A percentile compares a stretch with the other conserved stretches of the same genome.
phyloP scores from a whole-genome alignment of 257 asterid species.

The Fraxinus anomala region DNA sequence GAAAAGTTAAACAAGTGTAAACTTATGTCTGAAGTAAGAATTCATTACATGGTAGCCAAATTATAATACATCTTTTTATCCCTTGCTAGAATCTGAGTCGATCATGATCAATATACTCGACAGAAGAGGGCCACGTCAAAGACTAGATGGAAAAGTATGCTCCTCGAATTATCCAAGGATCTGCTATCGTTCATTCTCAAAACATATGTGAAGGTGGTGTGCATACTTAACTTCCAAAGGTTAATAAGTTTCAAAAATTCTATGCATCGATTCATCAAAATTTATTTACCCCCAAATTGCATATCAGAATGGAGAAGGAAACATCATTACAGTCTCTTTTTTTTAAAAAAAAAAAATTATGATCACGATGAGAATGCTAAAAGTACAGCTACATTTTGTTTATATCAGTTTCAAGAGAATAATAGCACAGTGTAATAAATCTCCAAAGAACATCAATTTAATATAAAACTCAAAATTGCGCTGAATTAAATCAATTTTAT shows the following conservation, averaged over 20 bases:
- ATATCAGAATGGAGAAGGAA: not conserved
- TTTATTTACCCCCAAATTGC: no score
- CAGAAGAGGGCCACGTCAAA: not conserved
- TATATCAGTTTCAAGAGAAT: not conserved
- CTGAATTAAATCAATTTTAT: not conserved
- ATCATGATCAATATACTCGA: not conserved
- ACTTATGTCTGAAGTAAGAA: not conserved
- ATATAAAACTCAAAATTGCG: not conserved
- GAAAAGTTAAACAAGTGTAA: constrained; percentile 10
- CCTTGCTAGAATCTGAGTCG: not conserved
- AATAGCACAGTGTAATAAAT: not conserved
- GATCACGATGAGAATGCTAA: not conserved
- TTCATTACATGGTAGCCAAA: constrained; percentile 15
- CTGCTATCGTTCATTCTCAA: not conserved
- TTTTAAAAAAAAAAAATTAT: no score
- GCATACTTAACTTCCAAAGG: not conserved
- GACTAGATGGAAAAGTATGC: not conserved
- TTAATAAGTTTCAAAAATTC: not conserved
- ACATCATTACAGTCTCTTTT: no score
- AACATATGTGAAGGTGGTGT: not conserved
- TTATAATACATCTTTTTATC: not conserved
- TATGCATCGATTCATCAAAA: no score
- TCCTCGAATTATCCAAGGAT: not conserved
- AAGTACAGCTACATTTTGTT: not conserved
- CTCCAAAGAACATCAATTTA: not conserved